Base-by-base conservation (phyloP, 192 early-diverging fungal species). In the Coemansia sp. region DNA sequence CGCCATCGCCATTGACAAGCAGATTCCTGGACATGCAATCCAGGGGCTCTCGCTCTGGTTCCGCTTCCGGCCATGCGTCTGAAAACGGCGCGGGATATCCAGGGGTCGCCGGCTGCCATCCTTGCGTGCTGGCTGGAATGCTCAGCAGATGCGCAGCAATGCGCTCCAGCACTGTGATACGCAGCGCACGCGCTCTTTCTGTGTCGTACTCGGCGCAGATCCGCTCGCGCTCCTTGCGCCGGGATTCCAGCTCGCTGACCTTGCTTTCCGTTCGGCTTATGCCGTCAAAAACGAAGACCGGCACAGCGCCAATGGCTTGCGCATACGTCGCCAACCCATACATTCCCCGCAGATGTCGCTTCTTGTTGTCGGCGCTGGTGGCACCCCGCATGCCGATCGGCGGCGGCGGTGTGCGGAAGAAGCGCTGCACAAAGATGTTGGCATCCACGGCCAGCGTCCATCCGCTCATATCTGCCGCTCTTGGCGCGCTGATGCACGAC, bases 211-310 rank as follows among this genome's bases (percentile, higher is more conserved):
- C 69, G 21, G 21, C 39, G 41, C 48, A 8, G 15, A 62, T 60
- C 48, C 70, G 69, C 43, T 21, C 45, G 37, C 61, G 62, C 45
- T 65, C 58, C 47, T 52, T 65, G 16, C 51, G 47, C 47, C 79
- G 74, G 51, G 71, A 65, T 1, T 41, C 18, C 8, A 73, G 47
- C 71, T 91, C 90, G 36, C 52, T 40, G 11, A 77, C 61, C 65
- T 92, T 92, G 36, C 84, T 84, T 8, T 66, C 57, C 1, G 88
- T 67, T 0, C 87, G 80, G 15, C 15, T 36, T 12, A 58, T 22
- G 3, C 87, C 88, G 62, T 93, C 91, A 82, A 93, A 93, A 2
- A 93, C 78, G 75, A 91, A 88, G 22, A 93, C 73, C 0, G 90
- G 90, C 16, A 75, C 87, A 64, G 89, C 87, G 15, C 74, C 77